phyloP scores from a whole-genome alignment of 495 filamentous ascomycete species.

The Aspergillus nanangensis region DNA sequence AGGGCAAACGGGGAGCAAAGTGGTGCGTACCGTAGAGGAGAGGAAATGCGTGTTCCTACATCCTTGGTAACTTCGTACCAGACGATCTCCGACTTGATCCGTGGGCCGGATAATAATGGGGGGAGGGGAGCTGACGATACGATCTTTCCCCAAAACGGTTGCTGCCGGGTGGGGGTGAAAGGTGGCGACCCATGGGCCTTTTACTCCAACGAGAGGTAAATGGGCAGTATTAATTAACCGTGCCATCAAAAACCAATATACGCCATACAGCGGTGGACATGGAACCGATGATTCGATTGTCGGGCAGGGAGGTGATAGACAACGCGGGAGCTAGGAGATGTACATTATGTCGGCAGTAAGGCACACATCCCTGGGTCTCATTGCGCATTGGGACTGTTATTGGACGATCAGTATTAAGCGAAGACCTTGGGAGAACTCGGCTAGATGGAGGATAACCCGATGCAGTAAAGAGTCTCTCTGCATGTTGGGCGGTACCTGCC shows the following conservation, averaged over 20 bases:
- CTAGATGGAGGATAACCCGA: no score
- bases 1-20: neutral
- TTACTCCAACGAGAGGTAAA: no score
- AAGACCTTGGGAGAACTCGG: no score
- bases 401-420: no score
- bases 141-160: constrained; percentile 7
- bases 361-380: no score
- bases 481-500: neutral
- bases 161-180: neutral
- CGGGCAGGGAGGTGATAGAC: constrained; percentile 12
- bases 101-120: neutral
- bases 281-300: constrained; percentile 1
- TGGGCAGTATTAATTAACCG: no score
- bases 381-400: no score
- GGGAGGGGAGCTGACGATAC: neutral
- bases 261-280: neutral
- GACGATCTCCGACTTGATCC: neutral
- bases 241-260: neutral
- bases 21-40: neutral
- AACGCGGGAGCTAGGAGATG: neutral
- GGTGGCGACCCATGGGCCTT: constrained; percentile 5
- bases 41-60: neutral
- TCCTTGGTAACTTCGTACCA: neutral
- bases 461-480: no score
- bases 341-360: neutral